Evolutionary conservation across 2,329 filamentous ascomycete species (phyloP), one percentile per base, ranked within the genome.

Genomic region (Diaporthe destruens): DNA sequence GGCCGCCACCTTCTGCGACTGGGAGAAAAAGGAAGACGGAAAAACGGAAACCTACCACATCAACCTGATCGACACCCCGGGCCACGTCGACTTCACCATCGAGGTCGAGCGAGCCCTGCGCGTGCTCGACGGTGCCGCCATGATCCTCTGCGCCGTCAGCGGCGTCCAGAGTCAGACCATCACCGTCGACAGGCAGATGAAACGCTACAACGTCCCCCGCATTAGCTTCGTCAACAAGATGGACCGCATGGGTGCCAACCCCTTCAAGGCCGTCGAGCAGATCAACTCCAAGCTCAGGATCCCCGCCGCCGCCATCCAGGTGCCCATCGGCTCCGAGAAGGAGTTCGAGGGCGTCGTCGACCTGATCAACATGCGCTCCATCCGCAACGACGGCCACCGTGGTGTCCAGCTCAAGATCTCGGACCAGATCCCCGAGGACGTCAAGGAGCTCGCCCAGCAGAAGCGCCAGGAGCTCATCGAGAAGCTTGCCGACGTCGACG

Each of bases 141-240:
- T 99, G 95, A 98, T 99, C 83, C 88, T 99, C 71, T 99, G 96
- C 81, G 96, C 96, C 75, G 96, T 98, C 74, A 97, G 94, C 79
- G 96, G 96, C 80, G 96, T 99, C 44, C 96, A 99, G 85, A 96
- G 93, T 80, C 96, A 99, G 85, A 99, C 96, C 25, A 98, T 98
- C 78, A 99, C 96, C 1, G 96, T 99, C 76, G 95, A 99, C 83
- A 90, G 96, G 78, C 96, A 99, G 86, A 99, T 99, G 96, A 94
- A 95, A 86, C 92, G 96, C 77, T 99, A 99, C 87, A 96, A 98
- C 80, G 92, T 99, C 75, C 96, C 96, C 74, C 90, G 96, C 78
- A 92, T 99, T 82, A 97, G 94, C 70, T 99, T 99, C 80, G 91
- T 99, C 81, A 99, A 99, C 87, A 99, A 99, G 88, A 98, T 99